phyloP scores from a whole-genome alignment of 768 basidiomycete species.

The Termitomyces sp. region DNA sequence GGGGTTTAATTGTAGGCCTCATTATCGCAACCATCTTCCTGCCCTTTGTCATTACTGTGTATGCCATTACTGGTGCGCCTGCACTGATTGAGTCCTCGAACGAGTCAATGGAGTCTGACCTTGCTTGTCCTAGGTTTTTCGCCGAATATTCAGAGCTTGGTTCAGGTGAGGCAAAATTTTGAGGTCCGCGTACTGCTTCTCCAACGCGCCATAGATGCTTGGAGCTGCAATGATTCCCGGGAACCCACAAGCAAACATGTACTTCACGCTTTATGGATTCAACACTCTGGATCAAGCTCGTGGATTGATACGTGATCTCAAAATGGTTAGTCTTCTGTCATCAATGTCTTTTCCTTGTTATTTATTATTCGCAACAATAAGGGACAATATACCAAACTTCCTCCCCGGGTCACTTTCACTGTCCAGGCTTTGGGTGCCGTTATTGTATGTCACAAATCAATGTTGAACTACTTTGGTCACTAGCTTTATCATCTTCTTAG shows the following conservation, averaged over 20 bases:
- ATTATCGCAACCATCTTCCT: conserved; percentile 43
- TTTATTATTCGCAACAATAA: conserved; percentile 1
- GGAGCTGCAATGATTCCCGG: conserved; percentile 39
- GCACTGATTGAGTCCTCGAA: background rate
- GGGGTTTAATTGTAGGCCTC: conserved; percentile 48
- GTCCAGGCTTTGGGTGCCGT: conserved; percentile 50
- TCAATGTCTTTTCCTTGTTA: background rate
- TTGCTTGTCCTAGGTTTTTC: conserved; percentile 21
- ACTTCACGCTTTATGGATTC: conserved; percentile 28
- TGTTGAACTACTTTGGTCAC: background rate
- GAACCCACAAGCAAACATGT: conserved; percentile 34
- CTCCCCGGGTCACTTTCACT: conserved; percentile 51
- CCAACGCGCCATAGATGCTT: conserved; percentile 28
- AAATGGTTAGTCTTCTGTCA: conserved; percentile 17
- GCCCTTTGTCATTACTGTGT: conserved; percentile 49
- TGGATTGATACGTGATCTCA: conserved; percentile 23
- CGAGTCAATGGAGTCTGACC: background rate
- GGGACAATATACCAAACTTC: conserved; percentile 45
- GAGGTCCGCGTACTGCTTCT: conserved; percentile 40
- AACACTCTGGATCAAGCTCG: conserved; percentile 24
- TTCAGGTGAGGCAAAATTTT: conserved; percentile 45
- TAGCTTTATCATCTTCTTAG: conserved; percentile 7
- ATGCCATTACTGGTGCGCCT: conserved; percentile 39
- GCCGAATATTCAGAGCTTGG: conserved; percentile 30
- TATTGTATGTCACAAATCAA: conserved; percentile 24